A percentile compares a stretch with the other conserved stretches of the same genome.
These are phyloP conservation scores for Ceratobasidium sp. DNA, from an alignment of 1,284 basidiomycete species.

Conservation along the genomic window DNA sequence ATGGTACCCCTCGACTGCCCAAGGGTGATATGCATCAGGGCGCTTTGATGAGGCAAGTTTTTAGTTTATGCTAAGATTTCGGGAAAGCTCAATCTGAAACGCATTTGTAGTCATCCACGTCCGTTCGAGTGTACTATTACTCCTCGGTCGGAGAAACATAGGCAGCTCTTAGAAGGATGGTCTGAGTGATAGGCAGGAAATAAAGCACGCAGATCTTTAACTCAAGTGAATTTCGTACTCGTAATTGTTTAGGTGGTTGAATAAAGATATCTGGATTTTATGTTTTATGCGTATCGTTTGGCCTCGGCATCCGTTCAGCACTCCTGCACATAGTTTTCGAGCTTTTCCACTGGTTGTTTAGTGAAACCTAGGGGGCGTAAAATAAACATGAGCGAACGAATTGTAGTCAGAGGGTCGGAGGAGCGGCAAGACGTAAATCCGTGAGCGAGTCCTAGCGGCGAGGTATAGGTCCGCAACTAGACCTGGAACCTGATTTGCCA, in stretches of 20 bases:
- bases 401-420: slow-evolving; percentile 26
- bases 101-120: neutral
- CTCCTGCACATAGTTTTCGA: slow-evolving; percentile 34
- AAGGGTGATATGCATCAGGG: neutral
- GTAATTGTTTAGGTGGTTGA: too few species aligned
- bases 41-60: neutral
- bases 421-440: neutral
- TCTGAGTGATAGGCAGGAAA: slow-evolving; percentile 46
- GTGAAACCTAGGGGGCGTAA: slow-evolving; percentile 20
- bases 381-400: slow-evolving; percentile 12
- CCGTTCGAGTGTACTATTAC: slow-evolving; percentile 31
- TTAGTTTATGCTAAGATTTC: neutral
- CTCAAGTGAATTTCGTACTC: too few species aligned
- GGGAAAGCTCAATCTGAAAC: neutral
- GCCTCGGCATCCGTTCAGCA: neutral
- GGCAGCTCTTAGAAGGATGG: neutral
- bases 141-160: slow-evolving; percentile 17
- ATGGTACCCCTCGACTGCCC: slow-evolving; percentile 44
- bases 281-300: too few species aligned
- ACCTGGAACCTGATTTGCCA: too few species aligned
- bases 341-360: slow-evolving; percentile 45
- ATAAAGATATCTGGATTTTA: too few species aligned
- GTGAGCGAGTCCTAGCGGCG: too few species aligned
- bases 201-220: slow-evolving; percentile 53
- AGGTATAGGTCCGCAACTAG: too few species aligned